Base-by-base conservation (phyloP, 2,329 filamentous ascomycete genomes). In the Ustulina deusta region DNA sequence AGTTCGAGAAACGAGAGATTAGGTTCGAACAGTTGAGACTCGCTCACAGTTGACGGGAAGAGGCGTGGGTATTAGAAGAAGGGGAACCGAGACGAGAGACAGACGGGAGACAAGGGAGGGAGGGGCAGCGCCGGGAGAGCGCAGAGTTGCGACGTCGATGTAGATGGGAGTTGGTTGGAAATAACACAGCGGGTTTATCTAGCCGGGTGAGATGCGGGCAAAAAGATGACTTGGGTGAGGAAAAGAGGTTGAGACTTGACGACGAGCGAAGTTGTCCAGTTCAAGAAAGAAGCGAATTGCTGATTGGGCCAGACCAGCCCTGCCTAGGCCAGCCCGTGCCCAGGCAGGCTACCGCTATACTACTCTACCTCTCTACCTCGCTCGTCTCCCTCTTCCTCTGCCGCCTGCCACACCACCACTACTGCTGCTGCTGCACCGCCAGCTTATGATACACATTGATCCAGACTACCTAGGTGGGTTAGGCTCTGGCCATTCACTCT, bases 251-350 rank as follows among this genome's bases (percentile, higher is more conserved):
- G 55, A 68, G 54, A 70, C 55, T 68, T 32, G 60, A 55, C 11
- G 32, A 54, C 54, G 29, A 48, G 6, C 22, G 63, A 55, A 59
- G 65, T 63, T 71, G 69, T 63, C 68, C 62, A 63, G 62, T 66
- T 69, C 62, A 55, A 69, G 68, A 69, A 70, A 46, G 66, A 63
- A 60, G 66, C 63, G 25, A 69, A 61, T 70, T 69, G 62, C 69
- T 70, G 69, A 70, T 70, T 69, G 67, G 67, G 64, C 40, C 60
- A 59, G 66, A 22, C 55, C 40, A 66, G 65, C 61, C 68, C 61
- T 68, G 61, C 60, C 57, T 46, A 49, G 49, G 40, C 61, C 57
- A 36, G 54, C 54, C 48, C 17, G 46, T 48, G 66, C 58, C 58
- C 52, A 54, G 57, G 57, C 44, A 62, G 51, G 46, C 66, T 66